Base-by-base conservation (phyloP, 2,329 filamentous ascomycete genomes). In the Colletotrichum sansevieriae region DNA sequence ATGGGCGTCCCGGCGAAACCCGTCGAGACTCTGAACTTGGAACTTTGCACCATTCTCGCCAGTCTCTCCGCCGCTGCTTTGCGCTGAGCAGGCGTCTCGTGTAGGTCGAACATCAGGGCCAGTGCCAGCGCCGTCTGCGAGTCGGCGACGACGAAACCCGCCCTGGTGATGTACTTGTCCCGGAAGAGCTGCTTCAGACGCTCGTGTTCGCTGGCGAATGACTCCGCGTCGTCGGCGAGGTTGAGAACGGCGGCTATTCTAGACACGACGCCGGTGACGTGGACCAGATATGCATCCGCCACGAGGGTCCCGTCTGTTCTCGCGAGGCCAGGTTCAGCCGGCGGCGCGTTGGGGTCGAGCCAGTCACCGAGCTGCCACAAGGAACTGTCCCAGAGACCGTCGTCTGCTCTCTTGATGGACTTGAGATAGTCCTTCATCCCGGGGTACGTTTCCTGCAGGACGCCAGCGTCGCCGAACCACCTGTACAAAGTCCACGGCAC, bases 341-440 rank as follows among this genome's bases (percentile, higher is more conserved):
- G 77, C 0, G 83, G 83, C 0, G 84, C 79, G 2, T 77, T 77
- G 0, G 84, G 84, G 63, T 85, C 84, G 0, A 85, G 77, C 84
- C 84, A 85, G 71, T 86, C 84, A 39, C 83, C 78, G 20, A 78
- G 78, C 65, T 85, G 83, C 57, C 75, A 76, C 7, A 68, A 57
- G 13, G 70, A 72, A 3, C 73, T 74, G 39, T 78, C 72, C 84
- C 84, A 85, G 0, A 85, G 75, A 1, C 80, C 78, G 5, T 74
- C 77, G 0, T 62, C 63, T 35, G 72, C 76, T 7, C 75, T 73
- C 1, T 73, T 76, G 39, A 80, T 78, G 12, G 77, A 78, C 18
- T 69, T 75, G 1, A 84, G 59, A 78, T 82, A 85, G 0, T 75
- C 75, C 39, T 75, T 75, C 74, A 83, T 81, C 1, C 80, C 80